Evolutionary conservation across 352 stramenopile genomes (phyloP).

Genomic region (Phytophthora fragariaefolia): DNA sequence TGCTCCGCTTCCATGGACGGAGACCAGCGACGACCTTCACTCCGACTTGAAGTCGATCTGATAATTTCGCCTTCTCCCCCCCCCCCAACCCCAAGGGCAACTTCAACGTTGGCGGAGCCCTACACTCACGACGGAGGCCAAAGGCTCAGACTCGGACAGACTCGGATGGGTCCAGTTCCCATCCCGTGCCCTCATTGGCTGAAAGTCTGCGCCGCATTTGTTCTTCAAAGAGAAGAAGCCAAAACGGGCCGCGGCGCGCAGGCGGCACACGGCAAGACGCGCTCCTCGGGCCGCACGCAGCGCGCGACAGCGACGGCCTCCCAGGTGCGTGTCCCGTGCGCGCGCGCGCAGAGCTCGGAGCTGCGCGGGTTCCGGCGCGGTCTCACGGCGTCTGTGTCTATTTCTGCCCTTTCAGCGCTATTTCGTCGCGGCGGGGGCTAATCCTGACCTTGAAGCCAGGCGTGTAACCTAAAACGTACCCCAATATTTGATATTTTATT

Average conservation of each 20-base stretch:
- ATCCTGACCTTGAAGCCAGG: not conserved
- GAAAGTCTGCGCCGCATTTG: not conserved
- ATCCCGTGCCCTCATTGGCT: not conserved
- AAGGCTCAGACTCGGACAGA: not conserved
- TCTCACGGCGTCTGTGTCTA: not conserved
- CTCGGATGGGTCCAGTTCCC: not conserved
- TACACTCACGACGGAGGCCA: not conserved
- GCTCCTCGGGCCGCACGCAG: not conserved
- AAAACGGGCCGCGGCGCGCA: not conserved
- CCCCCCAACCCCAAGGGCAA: not conserved
- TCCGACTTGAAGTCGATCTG: not conserved
- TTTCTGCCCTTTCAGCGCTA: not conserved
- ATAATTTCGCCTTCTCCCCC: not conserved
- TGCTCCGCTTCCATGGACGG: no score
- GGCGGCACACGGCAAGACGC: not conserved
- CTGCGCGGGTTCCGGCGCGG: no score
- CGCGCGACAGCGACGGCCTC: no score
- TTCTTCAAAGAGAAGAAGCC: not conserved
- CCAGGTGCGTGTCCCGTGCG: no score
- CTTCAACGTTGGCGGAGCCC: not conserved
- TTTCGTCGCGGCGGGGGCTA: not conserved
- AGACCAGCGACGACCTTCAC: not conserved
- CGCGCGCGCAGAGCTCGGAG: no score
- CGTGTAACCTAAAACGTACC: not conserved
- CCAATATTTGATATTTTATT: constrained; percentile 4